Evolutionary conservation across 129 eudicot genomes (phyloP), one percentile per base, ranked within the genome.

Genomic region (Helianthus tuberosus): DNA sequence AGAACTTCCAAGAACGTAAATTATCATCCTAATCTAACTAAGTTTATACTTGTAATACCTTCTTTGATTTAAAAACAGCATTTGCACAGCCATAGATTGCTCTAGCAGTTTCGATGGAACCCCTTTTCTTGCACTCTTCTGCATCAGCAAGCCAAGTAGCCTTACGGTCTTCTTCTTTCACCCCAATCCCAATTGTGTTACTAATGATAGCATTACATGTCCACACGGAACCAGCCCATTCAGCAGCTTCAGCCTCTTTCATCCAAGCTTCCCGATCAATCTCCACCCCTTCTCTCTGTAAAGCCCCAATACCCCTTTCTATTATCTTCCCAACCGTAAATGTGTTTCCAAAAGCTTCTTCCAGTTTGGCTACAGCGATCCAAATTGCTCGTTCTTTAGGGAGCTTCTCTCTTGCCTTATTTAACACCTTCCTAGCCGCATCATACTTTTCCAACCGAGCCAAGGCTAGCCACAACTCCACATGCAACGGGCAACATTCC

Each of bases 141-240:
- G 96, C 96, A 80, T 93, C 96, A 66, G 92, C 96, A 68, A 93
- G 96, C 98, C 98, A 90, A 96, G 98, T 90, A 88, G 48, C 86
- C 82, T 90, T 90, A 77, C 93, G 81, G 77, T 90, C 96, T 74
- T 93, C 96, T 27, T 93, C 96, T 79, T 93, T 96, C 20, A 93
- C 96, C 36, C 96, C 89, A 52, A 90, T 80, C 57, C 94, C 96
- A 57, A 90, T 78, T 1, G 96, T 93, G 41, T 90, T 82, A 54
- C 77, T 84, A n/a, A 93, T 83, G 3, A 93, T 93, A 4, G 98
- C 98, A 66, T 86, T 85, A 72, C 96, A 93, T n/a, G 97, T 94
- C n/a, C 57, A 88, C 17, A 94, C 89, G 3, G 96, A 94, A 6
- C 96, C 91, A 6, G 96, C 96, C 51, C 97, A 72, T 76, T 90